Evolutionary conservation across 1,139 yeast genomes (phyloP).

Genomic region (Yamadazyma diospyri): DNA sequence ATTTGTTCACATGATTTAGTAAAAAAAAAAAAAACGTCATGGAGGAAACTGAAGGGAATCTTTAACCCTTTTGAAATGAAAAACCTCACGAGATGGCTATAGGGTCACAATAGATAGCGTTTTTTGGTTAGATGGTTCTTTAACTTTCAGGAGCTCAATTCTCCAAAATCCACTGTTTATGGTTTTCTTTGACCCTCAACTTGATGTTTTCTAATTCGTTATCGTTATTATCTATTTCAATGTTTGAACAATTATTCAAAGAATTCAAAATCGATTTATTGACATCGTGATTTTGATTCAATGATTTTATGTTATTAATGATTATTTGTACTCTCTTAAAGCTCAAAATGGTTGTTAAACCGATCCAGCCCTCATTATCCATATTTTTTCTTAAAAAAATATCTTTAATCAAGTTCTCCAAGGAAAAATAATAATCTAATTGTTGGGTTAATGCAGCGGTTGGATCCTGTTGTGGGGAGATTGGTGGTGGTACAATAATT

Average conservation of each 20-base stretch:
- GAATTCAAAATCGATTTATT: constrained; percentile 29
- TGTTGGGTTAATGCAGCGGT: constrained; percentile 55
- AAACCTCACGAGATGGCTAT: too few relatives aligned
- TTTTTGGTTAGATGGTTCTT: too few relatives aligned
- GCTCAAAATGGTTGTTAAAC: constrained; percentile 56
- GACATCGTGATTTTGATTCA: constrained; percentile 23
- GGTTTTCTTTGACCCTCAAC: constrained; percentile 41
- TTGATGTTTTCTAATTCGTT: constrained; percentile 26
- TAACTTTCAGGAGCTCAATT: constrained; percentile 1
- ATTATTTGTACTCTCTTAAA: constrained; percentile 71
- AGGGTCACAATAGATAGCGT: too few relatives aligned
- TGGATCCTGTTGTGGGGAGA: constrained; percentile 48
- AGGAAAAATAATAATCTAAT: constrained; percentile 83
- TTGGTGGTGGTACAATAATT: constrained; percentile 44
- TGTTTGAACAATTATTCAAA: constrained; percentile 34
- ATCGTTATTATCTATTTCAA: constrained; percentile 33
- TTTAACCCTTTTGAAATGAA: constrained; percentile 1
- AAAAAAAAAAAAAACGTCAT: too few relatives aligned
- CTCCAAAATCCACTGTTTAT: constrained; percentile 41
- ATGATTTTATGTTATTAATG: constrained; percentile 38
- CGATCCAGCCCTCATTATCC: constrained; percentile 72
- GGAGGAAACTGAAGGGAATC: too few relatives aligned
- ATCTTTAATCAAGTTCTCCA: constrained; percentile 83
- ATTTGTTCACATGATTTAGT: too few relatives aligned
- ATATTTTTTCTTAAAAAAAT: constrained; percentile 73